Evolutionary conservation across 345 rosid species (phyloP), one percentile per base, ranked within the genome.

Genomic region (Acer negundo): DNA sequence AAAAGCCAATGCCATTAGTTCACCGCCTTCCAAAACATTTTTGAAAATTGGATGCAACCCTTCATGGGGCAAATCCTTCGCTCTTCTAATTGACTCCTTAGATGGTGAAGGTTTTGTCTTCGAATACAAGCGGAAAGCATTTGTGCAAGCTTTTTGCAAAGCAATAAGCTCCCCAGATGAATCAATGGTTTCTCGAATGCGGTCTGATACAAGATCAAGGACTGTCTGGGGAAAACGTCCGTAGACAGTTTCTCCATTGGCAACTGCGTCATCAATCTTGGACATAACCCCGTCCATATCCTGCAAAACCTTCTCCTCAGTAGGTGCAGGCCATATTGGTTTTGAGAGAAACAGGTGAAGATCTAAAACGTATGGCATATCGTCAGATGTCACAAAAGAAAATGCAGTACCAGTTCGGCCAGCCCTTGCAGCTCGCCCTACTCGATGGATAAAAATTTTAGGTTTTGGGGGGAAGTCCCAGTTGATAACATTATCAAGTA

Each of bases 401-500:
- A 85, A 94, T 13, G 99, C 99, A 58, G 92, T 87, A 58, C 99
- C 98, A 70, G 87, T 90, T 28, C 98, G 90, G 49, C 99, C 99
- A 56, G 99, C 99, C 79, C 97, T 92, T 31, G 98, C 99, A 55
- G 89, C 97, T 82, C 99, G 80, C 74, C 99, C 99, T 7, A 96
- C 99, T 35, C 99, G 88, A 86, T 94, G 99, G 77, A 96, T 93
- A 84, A 96, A 96, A 61, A 96, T 88, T 79, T 94, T 96, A 62
- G 99, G 98, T 75, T 90, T 92, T 1, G 98, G 95, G 58, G 99
- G 98, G 69, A 92, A 96, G 82, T 96, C 99, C 97, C 97, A 96
- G 82, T 96, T 94, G 62, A 96, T 92, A 73, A 94, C 99, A 84
- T 96, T 96, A 80, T 96, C 99, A 74, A 96, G 98, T 84, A 96